Evolutionary conservation across 129 eudicot genomes (phyloP), one percentile per base, ranked within the genome.

Genomic region (Saposhnikovia divaricata): DNA sequence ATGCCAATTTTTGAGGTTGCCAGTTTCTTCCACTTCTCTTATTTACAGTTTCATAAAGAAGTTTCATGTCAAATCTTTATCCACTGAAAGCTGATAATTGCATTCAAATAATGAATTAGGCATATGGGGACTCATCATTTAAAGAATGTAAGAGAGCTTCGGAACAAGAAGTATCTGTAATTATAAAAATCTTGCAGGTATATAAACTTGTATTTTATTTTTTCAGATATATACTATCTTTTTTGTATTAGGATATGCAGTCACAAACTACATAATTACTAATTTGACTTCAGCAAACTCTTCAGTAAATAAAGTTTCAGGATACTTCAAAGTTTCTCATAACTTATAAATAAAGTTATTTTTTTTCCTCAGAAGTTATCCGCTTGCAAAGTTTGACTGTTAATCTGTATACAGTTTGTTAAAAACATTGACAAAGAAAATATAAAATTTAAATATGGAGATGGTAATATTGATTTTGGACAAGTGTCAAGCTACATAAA

Each of bases 1-100:
- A 90, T 88, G 92, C 98, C 98, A 19, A 94, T 94, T 86, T 94
- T 94, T 74, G 89, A 92, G 98, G 98, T 95, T 66, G 74, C 82
- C 25, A 45, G 39, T 65, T 9, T 65, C 37, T 31, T 40, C 55
- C 65, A 77, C 55, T 76, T 42, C 34, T 77, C 19, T 9, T 3
- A 0, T 34, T 77, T 72, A 7, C 85, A 69, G 23, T 84, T 28
- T 74, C 37, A 0, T 23, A 13, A 19, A 9, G 6, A 40, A 11
- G 23, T 21, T 73, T 73, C 19, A 42, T 40, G 16, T 42, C 34
- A 51, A n/a, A n/a, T 61, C 69, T 74, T 42, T 31, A 70, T 44
- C 9, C 78, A 47, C 44, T 78, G 39, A 71, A 57, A 50, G 73
- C 47, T 66, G 79, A 53, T 55, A 68, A 23, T 79, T 53, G 50